Conservation (phyloP, 495 filamentous ascomycete genomes). For the Trichoderma erinaceum region DNA sequence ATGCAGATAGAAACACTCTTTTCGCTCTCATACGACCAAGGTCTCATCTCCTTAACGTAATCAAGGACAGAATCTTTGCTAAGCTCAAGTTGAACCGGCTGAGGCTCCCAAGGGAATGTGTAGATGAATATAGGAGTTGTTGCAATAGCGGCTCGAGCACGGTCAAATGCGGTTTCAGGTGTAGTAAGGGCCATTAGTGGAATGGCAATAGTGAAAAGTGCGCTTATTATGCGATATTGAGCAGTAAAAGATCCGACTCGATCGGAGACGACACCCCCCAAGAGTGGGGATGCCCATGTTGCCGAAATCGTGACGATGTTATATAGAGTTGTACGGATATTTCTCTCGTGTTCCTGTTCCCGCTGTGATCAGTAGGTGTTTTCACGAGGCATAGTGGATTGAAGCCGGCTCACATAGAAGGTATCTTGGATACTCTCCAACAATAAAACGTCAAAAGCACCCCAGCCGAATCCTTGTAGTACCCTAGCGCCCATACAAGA, state of each 20-base stretch:
- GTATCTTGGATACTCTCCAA: slow-evolving; percentile 44
- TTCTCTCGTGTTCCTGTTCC: slow-evolving; percentile 42
- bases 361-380: slow-evolving; percentile 19
- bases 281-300: slow-evolving; percentile 44
- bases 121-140: slow-evolving; percentile 27
- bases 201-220: slow-evolving; percentile 39
- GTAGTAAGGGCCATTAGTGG: slow-evolving; percentile 38
- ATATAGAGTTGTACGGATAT: slow-evolving; percentile 32
- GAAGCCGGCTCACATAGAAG: slow-evolving; percentile 40
- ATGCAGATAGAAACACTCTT: slow-evolving; percentile 27
- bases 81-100: slow-evolving; percentile 26
- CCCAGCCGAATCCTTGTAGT: slow-evolving; percentile 49
- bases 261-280: slow-evolving; percentile 42
- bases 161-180: slow-evolving; percentile 46
- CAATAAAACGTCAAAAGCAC: slow-evolving; percentile 44
- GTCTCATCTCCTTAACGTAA: slow-evolving; percentile 35
- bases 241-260: slow-evolving; percentile 30
- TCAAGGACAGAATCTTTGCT: slow-evolving; percentile 26
- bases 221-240: slow-evolving; percentile 42
- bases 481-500: slow-evolving; percentile 45
- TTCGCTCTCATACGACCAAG: slow-evolving; percentile 29
- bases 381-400: neutral
- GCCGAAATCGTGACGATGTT: slow-evolving; percentile 35
- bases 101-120: slow-evolving; percentile 28
- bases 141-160: slow-evolving; percentile 25